Base-by-base conservation (phyloP, 805 yeast species). In the Candida endomychidarum region DNA sequence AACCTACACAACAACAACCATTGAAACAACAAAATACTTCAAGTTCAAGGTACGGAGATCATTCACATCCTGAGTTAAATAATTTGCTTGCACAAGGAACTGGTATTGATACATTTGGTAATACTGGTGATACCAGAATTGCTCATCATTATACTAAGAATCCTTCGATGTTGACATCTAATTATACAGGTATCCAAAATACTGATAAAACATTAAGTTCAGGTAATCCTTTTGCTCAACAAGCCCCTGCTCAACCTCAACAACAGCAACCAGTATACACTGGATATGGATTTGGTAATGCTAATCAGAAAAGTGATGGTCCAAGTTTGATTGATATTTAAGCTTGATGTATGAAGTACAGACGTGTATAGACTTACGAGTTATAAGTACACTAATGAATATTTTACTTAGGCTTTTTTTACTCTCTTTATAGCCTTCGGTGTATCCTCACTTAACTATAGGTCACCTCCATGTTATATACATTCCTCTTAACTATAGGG, bases 251-350 rank as follows among this genome's bases (percentile, higher is more conserved):
- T 42, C 63, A 60, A 42, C 51, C 41, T 5, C 57, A 51, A 43
- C 56, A 51, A 30, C 53, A 47, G 16, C 54, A 53, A 45, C 60
- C 49, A 5, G 81, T 93, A 2, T 82, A 85, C 55, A 90, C 98
- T 2, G 98, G 98, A 2, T 89, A 80, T 57, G 98, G 98, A 1
- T 90, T 90, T 63, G 97, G 97, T 35, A 90, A 89, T 51, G 87
- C 67, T 15, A 57, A 88, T 44, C 61, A 57, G 37, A 55, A 57
- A 38, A 51, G 51, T 16, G 72, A 66, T 43, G 73, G 71, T 22
- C 74, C 73, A 7, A 70, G 74, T 48, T 67, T 71, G 58, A 71
- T 70, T 52, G 76, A 70, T 52, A 70, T 70, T 43, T 70, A 48
- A 12, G 18, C 6, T n/a, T n/a, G n/a, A n/a, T n/a, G n/a, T n/a